Conservation (phyloP, 31 red algal species). For the Odonthalia washingtoniensis region DNA sequence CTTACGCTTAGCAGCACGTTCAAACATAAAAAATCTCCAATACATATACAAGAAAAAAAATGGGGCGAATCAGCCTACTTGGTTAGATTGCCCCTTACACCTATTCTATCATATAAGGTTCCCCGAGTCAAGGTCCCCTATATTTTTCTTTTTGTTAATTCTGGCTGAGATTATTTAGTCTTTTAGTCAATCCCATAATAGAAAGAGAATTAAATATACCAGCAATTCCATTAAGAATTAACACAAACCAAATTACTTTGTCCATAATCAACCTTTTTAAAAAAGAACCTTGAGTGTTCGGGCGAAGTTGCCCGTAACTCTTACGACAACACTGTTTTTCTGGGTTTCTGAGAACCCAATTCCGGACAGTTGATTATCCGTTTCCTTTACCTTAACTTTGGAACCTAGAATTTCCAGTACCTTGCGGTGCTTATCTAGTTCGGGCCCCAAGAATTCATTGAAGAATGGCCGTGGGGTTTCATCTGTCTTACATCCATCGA, state of each 20-base stretch:
- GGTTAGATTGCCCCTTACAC: too few relatives aligned
- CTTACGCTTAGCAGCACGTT: too few relatives aligned
- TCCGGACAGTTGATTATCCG: neutral
- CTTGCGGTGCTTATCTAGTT: slow-evolving; percentile 6
- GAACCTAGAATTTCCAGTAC: slow-evolving; percentile 12
- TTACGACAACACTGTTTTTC: slow-evolving; percentile 3
- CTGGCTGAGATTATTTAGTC: neutral
- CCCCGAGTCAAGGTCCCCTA: too few relatives aligned
- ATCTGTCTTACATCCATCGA: neutral
- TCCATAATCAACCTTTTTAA: too few relatives aligned
- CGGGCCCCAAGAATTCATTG: slow-evolving; percentile 6
- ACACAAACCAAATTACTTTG: too few relatives aligned
- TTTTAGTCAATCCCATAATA: neutral
- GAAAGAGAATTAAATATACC: slow-evolving; percentile 5
- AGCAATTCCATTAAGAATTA: neutral
- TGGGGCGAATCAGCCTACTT: too few relatives aligned
- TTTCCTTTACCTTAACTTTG: neutral
- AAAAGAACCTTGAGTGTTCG: neutral
- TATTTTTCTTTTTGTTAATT: neutral
- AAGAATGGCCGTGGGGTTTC: neutral
- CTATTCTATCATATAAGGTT: too few relatives aligned
- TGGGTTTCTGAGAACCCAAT: slow-evolving; percentile 11
- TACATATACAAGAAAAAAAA: too few relatives aligned
- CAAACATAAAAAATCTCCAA: too few relatives aligned
- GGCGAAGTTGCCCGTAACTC: neutral